Evolutionary conservation across 1,284 basidiomycete genomes (phyloP).

Genomic region (Polyporus tsugae): DNA sequence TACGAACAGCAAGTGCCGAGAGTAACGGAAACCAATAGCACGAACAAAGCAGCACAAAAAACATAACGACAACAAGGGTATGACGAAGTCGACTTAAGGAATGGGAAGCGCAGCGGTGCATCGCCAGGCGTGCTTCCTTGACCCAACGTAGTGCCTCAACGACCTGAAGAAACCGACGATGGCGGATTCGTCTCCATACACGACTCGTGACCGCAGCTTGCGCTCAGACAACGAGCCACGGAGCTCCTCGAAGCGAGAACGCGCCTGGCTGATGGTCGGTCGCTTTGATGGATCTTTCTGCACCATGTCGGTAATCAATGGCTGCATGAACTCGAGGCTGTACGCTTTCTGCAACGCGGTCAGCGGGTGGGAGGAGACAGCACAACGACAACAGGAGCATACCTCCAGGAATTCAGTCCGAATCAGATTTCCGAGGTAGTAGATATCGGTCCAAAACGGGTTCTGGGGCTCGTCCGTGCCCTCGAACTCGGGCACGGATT

Average conservation of each 20-base stretch:
- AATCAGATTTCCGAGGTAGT: slow-evolving; percentile 43
- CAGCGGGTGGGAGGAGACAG: too few relatives aligned
- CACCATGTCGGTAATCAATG: slow-evolving; percentile 43
- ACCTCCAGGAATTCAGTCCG: slow-evolving; percentile 40
- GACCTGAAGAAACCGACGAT: slow-evolving; percentile 11
- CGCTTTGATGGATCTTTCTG: slow-evolving; percentile 39
- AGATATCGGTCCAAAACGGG: slow-evolving; percentile 42
- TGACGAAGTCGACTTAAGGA: background rate
- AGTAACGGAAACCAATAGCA: too few relatives aligned
- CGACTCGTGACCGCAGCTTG: slow-evolving; percentile 23
- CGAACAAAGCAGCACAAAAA: too few relatives aligned
- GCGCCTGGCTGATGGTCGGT: slow-evolving; percentile 32
- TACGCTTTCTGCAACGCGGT: slow-evolving; percentile 17
- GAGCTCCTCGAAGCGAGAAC: slow-evolving; percentile 12
- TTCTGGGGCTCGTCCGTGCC: slow-evolving; percentile 26
- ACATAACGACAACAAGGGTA: too few relatives aligned
- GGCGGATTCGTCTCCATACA: slow-evolving; percentile 1
- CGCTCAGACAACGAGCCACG: slow-evolving; percentile 1
- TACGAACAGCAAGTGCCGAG: too few relatives aligned
- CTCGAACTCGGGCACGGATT: slow-evolving; percentile 32
- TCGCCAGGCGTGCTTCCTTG: background rate
- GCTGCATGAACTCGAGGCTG: slow-evolving; percentile 42
- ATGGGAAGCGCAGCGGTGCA: slow-evolving; percentile 13
- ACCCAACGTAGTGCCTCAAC: slow-evolving; percentile 14
- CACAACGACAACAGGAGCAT: background rate